phyloP scores from a whole-genome alignment of 2,329 filamentous ascomycete genomes.

The Davidsoniella neocaledoniae region DNA sequence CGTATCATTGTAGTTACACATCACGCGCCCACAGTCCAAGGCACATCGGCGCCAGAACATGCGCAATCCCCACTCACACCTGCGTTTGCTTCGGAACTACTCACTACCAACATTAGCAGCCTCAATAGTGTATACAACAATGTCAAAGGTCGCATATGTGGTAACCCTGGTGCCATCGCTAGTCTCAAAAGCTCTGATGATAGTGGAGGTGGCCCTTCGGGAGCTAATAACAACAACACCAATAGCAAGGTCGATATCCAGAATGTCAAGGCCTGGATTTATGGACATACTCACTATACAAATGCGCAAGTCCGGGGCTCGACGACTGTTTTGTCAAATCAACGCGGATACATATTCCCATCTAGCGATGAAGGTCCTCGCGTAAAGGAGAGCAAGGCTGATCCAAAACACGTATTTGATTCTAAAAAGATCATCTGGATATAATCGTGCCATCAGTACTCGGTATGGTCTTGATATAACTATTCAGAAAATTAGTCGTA shows the following conservation, averaged over 20 bases:
- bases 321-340: slow-evolving; percentile 26
- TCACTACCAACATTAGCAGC: slow-evolving; percentile 10
- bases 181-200: no score
- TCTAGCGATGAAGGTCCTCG: slow-evolving; percentile 5
- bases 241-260: slow-evolving; percentile 9
- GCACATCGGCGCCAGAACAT: slow-evolving; percentile 33
- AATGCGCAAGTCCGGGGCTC: slow-evolving; percentile 20
- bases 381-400: neutral
- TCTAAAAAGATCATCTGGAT: slow-evolving; percentile 1
- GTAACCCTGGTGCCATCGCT: no score
- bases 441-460: neutral
- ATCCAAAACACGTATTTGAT: slow-evolving; percentile 4
- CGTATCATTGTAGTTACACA: slow-evolving; percentile 35
- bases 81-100: slow-evolving; percentile 35
- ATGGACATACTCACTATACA: slow-evolving; percentile 33
- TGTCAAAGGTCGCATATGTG: no score
- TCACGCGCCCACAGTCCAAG: slow-evolving; percentile 35
- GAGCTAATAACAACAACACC: no score
- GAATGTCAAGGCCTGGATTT: slow-evolving; percentile 25
- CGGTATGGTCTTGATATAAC: neutral
- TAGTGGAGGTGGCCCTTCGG: no score
- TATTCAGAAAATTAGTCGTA: no score
- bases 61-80: slow-evolving; percentile 27
- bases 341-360: slow-evolving; percentile 26
- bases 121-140: no score